A percentile compares a stretch with the other conserved stretches of the same genome.
Conservation (phyloP, 176 grass and related monocot genomes). For the Avena atlantica region DNA sequence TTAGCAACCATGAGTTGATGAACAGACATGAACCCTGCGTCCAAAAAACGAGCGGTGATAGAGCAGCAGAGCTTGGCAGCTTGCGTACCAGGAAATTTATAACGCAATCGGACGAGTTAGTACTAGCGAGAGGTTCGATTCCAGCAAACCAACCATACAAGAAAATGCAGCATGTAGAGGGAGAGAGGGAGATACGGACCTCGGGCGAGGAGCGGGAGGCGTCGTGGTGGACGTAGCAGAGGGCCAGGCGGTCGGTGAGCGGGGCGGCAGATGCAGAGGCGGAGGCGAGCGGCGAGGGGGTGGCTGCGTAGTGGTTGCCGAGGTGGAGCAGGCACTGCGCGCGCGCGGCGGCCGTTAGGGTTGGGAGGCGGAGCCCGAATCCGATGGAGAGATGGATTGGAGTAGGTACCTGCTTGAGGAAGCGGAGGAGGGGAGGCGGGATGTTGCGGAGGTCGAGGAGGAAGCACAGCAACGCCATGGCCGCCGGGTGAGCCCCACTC, state of each 20-base stretch:
- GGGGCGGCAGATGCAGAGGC: conserved; percentile 6
- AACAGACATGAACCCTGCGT: not conserved
- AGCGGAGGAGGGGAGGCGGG: conserved; percentile 59
- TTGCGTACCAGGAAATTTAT: not conserved
- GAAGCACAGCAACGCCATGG: conserved; percentile 94
- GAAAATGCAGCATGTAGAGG: not conserved
- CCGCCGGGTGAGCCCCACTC: conserved; percentile 31
- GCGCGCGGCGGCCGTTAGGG: conserved; percentile 20
- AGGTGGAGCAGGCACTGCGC: conserved; percentile 78
- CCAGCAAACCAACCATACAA: not conserved
- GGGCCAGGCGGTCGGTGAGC: conserved; percentile 72
- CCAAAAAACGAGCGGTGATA: not conserved
- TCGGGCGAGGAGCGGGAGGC: conserved; percentile 53
- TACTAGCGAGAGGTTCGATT: not conserved
- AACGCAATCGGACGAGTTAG: not conserved
- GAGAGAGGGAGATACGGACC: conserved; percentile 33
- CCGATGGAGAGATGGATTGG: not conserved
- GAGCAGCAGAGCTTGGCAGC: not conserved
- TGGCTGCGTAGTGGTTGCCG: conserved; percentile 80
- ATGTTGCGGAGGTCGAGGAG: conserved; percentile 89
- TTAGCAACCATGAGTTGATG: not conserved
- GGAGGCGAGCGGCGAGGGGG: conserved; percentile 4
- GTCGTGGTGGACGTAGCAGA: conserved; percentile 68
- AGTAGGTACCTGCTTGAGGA: conserved; percentile 73
- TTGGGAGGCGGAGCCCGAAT: conserved; percentile 11